These are phyloP conservation scores for Aspergillus niger DNA, from an alignment of 2,329 filamentous ascomycete genomes.

Conservation along the genomic window DNA sequence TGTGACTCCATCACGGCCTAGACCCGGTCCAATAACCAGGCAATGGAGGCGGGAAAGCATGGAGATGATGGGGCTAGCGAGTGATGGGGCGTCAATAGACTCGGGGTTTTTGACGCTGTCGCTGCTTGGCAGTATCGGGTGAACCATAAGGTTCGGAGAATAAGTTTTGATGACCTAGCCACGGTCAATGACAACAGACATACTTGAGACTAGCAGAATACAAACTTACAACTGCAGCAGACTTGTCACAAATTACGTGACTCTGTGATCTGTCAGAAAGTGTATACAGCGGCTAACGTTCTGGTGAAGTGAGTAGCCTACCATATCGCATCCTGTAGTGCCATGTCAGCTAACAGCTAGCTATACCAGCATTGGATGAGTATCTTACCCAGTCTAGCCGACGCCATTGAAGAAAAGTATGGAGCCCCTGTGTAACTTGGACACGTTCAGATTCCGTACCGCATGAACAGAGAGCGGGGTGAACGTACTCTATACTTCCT, in stretches of 20 bases:
- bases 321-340: constrained; percentile 71
- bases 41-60: constrained; percentile 89
- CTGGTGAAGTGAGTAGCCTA: constrained; percentile 42
- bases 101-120: constrained; percentile 53
- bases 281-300: neutral
- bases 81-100: constrained; percentile 55
- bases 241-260: constrained; percentile 93
- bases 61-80: constrained; percentile 70
- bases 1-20: constrained; percentile 88
- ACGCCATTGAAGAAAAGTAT: constrained; percentile 98
- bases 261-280: constrained; percentile 45
- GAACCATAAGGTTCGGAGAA: constrained; percentile 97
- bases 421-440: constrained; percentile 84
- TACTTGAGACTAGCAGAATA: neutral
- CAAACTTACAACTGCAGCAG: constrained; percentile 62
- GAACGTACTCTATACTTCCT: constrained; percentile 73
- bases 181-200: neutral
- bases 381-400: constrained; percentile 71
- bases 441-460: constrained; percentile 4
- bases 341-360: constrained; percentile 15
- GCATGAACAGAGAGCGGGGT: constrained; percentile 5
- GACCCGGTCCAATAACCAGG: constrained; percentile 86
- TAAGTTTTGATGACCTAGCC: constrained; percentile 89
- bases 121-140: constrained; percentile 87
- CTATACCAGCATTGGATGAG: neutral